Percentiles rank a stretch among this genome's conserved stretches.
Conservation (phyloP, 495 filamentous ascomycete genomes). For the Hypoxylon trugodes region DNA sequence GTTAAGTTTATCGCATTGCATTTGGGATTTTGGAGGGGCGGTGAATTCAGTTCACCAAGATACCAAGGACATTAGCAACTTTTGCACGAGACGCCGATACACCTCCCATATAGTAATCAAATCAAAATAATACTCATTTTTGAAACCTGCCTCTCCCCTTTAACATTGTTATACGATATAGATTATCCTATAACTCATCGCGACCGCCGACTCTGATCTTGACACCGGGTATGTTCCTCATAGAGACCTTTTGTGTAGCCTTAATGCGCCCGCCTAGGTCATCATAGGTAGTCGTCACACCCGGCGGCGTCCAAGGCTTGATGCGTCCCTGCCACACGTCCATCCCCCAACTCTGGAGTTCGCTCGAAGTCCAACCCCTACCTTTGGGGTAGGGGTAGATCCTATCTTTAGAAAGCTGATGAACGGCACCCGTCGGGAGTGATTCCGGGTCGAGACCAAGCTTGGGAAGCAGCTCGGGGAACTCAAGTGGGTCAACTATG, state of each 20-base stretch:
- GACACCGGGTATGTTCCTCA: slow-evolving; percentile 40
- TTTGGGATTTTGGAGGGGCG: neutral
- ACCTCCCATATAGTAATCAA: neutral
- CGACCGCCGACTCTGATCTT: slow-evolving; percentile 43
- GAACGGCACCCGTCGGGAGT: slow-evolving; percentile 47
- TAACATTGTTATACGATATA: neutral
- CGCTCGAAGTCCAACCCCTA: slow-evolving; percentile 26
- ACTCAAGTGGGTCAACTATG: slow-evolving; percentile 53
- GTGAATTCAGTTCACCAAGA: neutral
- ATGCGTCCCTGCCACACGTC: slow-evolving; percentile 46
- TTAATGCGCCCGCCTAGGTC: slow-evolving; percentile 33
- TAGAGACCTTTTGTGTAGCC: slow-evolving; percentile 37
- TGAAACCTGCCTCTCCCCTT: neutral
- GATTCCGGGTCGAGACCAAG: slow-evolving; percentile 43
- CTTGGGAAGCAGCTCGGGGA: slow-evolving; percentile 47
- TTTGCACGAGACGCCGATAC: neutral
- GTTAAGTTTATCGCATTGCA: neutral
- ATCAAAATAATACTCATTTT: too few relatives aligned
- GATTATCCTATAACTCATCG: slow-evolving; percentile 39
- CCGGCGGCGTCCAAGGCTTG: slow-evolving; percentile 47
- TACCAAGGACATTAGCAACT: slow-evolving; percentile 18
- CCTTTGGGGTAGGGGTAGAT: slow-evolving; percentile 47
- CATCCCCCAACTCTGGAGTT: slow-evolving; percentile 44
- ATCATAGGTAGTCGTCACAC: slow-evolving; percentile 40
- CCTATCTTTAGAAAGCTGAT: slow-evolving; percentile 47